phyloP scores from a whole-genome alignment of 352 stramenopile genomes.

The Phytophthora agathidicida region DNA sequence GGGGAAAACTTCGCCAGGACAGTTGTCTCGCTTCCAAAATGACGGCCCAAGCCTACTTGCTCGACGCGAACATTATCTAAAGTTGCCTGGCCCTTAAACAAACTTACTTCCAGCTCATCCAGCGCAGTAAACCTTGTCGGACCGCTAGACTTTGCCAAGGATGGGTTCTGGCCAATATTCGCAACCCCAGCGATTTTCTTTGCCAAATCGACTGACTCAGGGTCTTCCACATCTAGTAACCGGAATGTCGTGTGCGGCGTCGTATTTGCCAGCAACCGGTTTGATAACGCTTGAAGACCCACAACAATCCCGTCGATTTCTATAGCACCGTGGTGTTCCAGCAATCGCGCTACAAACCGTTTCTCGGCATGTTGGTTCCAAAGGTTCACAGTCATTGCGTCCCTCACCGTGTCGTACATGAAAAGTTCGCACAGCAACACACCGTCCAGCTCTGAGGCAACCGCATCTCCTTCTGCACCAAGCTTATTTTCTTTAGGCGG shows the following conservation, averaged over 20 bases:
- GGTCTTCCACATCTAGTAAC: constrained; percentile 31
- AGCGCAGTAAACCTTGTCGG: constrained; percentile 33
- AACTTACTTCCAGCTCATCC: constrained; percentile 37
- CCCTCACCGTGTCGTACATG: constrained; percentile 44
- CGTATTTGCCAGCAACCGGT: constrained; percentile 60
- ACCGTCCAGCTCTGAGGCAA: constrained; percentile 39
- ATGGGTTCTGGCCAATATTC: not conserved
- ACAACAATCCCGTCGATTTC: constrained; percentile 52
- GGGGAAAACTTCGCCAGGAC: constrained; percentile 35
- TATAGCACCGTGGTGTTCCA: constrained; percentile 42
- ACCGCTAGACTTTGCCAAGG: not conserved
- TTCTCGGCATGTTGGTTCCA: constrained; percentile 73
- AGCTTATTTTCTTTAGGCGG: not conserved
- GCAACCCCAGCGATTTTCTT: constrained; percentile 10
- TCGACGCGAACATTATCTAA: constrained; percentile 57
- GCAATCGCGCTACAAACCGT: constrained; percentile 42
- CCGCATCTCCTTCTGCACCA: not conserved
- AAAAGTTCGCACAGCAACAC: constrained; percentile 54
- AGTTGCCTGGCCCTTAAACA: constrained; percentile 22
- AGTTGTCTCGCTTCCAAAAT: constrained; percentile 32
- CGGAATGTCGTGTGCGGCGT: constrained; percentile 58
- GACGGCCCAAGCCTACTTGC: constrained; percentile 39
- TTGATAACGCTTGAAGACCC: constrained; percentile 49
- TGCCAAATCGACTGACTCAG: constrained; percentile 34
- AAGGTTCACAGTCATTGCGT: constrained; percentile 60